Evolutionary conservation across 73 alveolate species (phyloP), one percentile per base, ranked within the genome.

Genomic region (Paramecium sexaurelia): DNA sequence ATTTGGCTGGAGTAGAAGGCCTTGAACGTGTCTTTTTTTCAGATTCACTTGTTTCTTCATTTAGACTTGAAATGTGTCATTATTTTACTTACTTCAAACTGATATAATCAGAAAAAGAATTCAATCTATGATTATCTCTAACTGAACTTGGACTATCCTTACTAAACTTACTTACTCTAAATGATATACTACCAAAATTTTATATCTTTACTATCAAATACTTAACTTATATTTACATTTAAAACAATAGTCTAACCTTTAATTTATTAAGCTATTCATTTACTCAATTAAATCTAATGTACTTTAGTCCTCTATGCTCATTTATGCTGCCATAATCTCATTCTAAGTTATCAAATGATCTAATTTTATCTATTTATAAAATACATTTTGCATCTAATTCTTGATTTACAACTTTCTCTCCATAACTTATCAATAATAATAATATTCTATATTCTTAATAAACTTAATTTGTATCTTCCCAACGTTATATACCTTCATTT

Each of bases 311-410:
- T 78, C 90, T 15, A 71, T 19, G 15, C 56, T 71, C 33, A 39
- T 19, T 40, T 20, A 9, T 1, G 75, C 90, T 41, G 68, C 39
- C 90, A 78, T 78, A 8, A 78, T 29, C n/a, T 78, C 90, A 45
- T 39, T 41, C 41, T 78, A 13, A 29, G 90, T 78, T 37, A 39
- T 78, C 33, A 78, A 41, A 43, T 78, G 90, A 24, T 78, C 90
- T 78, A 51, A 15, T 5, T 51, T 20, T 29, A 78, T 40, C 24
- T 5, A 1, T 35, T 24, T 37, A n/a, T 17, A 11, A n/a, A n/a
- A 41, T 40, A 78, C 90, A 78, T 78, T 78, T 78, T 29, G 90
- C 90, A 78, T 78, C 90, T 40, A 78, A 39, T 24, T 78, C 71
- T 40, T 40, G 22, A 78, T 41, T 78, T 11, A 78, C 71, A 5